These are phyloP conservation scores for Fusarium hostae DNA, from an alignment of 2,329 filamentous ascomycete species.

Conservation along the genomic window DNA sequence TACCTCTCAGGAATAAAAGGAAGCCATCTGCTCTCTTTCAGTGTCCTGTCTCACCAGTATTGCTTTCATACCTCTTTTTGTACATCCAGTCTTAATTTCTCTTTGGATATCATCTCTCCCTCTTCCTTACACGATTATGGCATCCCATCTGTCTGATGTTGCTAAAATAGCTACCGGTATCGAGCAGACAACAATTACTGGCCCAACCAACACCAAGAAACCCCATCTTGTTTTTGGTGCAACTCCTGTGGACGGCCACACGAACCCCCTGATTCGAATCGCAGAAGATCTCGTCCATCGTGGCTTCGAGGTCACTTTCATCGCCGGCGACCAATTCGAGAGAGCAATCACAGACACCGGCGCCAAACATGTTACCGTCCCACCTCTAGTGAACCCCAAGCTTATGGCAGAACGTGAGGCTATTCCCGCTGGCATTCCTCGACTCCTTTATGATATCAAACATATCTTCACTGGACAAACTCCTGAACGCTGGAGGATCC, in stretches of 20 bases:
- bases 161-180: constrained; percentile 7
- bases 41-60: too few relatives aligned
- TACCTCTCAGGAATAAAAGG: not conserved
- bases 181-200: constrained; percentile 1
- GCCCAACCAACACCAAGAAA: constrained; percentile 19
- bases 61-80: not conserved
- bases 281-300: constrained; percentile 50
- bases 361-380: constrained; percentile 48
- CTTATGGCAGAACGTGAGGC: constrained; percentile 28
- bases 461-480: constrained; percentile 43
- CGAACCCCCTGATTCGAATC: constrained; percentile 47
- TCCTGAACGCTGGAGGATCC: constrained; percentile 46
- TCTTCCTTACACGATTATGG: not conserved
- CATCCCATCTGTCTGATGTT: not conserved
- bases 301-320: constrained; percentile 57
- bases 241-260: constrained; percentile 48
- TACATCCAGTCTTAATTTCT: not conserved
- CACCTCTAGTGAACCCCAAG: constrained; percentile 23
- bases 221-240: constrained; percentile 48
- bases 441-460: constrained; percentile 48
- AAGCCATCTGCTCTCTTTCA: not conserved
- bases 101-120: not conserved
- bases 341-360: constrained; percentile 51
- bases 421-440: constrained; percentile 37
- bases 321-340: constrained; percentile 52